Base-by-base conservation (phyloP, 2,329 filamentous ascomycete species). In the Nemania abortiva region DNA sequence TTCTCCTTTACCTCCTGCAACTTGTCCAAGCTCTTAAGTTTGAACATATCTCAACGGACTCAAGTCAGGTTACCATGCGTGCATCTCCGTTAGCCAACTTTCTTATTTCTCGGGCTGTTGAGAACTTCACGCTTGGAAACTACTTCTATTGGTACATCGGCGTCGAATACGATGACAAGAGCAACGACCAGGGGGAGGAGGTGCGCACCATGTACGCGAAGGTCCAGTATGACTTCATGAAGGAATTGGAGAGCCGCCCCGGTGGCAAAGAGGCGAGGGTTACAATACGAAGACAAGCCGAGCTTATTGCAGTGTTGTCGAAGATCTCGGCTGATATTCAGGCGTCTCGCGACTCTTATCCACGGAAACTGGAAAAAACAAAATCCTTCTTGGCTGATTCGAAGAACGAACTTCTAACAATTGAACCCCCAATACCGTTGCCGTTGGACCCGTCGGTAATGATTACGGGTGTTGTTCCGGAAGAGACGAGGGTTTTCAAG, bases 61-160 rank as follows among this genome's bases (percentile, higher is more conserved):
- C 87, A 1, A 86, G 87, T n/a, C 85, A 88, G 37, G 88, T 90
- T 61, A 84, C 56, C 83, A 88, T 66, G 89, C 93, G 72, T 84
- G 86, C 50, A 84, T 97, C 95, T 0, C 97, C 95, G 0, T 84
- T 99, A 6, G 95, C 95, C 2, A 89, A 89, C 27, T 99, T 99
- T 77, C 85, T 99, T 2, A 96, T 99, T 65, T 89, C 92, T 1
- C 89, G 96, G 42, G 97, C 96, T 3, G 92, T 93, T 15, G 90
- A 91, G 70, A 98, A 97, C 77, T 93, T 98, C 76, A 91, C 92
- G 68, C 87, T 99, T 1, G 96, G 95, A 34, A 99, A 97, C 78
- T 97, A 97, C 81, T 89, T 99, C 63, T 93, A 98, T 79, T 99
- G 96, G 96, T 99, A 98, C 80, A 86, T 99, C 2, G 98, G 98